Conservation (phyloP, 352 stramenopile genomes). For the Phytophthora macrochlamydospora region DNA sequence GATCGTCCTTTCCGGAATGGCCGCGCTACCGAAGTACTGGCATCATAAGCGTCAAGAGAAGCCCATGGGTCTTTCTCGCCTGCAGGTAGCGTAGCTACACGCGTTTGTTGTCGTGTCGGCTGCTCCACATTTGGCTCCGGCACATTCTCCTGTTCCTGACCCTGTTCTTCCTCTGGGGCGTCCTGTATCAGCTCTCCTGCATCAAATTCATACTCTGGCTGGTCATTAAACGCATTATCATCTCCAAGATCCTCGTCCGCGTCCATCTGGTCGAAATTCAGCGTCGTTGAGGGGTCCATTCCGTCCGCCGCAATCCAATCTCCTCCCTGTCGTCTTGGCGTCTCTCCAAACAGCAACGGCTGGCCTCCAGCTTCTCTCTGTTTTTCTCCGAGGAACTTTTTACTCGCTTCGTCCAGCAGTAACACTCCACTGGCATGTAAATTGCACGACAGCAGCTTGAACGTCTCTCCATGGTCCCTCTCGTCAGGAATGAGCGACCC, state of each 20-base stretch:
- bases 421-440: slow-evolving; percentile 74
- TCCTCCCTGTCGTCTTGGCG: slow-evolving; percentile 19
- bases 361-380: slow-evolving; percentile 16
- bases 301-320: slow-evolving; percentile 28
- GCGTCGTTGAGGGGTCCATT: slow-evolving; percentile 27
- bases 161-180: slow-evolving; percentile 13
- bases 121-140: neutral
- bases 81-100: neutral
- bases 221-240: slow-evolving; percentile 33
- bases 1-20: slow-evolving; percentile 82
- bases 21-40: slow-evolving; percentile 57
- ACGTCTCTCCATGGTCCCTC: slow-evolving; percentile 79
- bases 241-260: slow-evolving; percentile 17
- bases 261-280: slow-evolving; percentile 59
- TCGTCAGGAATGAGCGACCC: slow-evolving; percentile 79
- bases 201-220: slow-evolving; percentile 38
- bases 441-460: slow-evolving; percentile 85
- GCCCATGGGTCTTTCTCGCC: slow-evolving; percentile 70
- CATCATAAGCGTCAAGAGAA: slow-evolving; percentile 79
- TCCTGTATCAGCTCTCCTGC: slow-evolving; percentile 34
- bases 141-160: slow-evolving; percentile 6
- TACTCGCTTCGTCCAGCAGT: slow-evolving; percentile 79
- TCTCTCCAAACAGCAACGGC: slow-evolving; percentile 32
- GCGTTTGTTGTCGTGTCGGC: neutral
- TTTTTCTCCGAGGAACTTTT: slow-evolving; percentile 55